Base-by-base conservation (phyloP, 1,284 basidiomycete genomes). In the Cronartium quercuum region DNA sequence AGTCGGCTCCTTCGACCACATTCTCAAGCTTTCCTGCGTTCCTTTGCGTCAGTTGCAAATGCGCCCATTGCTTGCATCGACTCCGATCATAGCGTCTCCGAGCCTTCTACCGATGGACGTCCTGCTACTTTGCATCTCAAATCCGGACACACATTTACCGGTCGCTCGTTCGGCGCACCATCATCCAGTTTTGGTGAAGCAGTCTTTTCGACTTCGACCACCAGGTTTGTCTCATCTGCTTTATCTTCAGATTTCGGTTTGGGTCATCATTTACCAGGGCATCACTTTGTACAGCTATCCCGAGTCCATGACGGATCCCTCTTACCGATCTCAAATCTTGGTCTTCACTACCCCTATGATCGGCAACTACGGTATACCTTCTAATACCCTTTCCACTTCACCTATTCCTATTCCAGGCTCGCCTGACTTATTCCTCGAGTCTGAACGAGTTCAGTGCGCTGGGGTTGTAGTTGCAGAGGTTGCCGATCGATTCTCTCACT, bases 261-360 rank as follows among this genome's bases (percentile, higher is more conserved):
- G 15, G 24, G 29, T 70, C 29, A 24, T 29, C 64, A 70, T 74
- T 24, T 47, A 47, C n/a, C 47, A 73, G 18, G 18, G 63, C 38
- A 21, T 13, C 37, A 3, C n/a, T 41, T 10, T 66, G 55, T 44
- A 4, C 41, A 64, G 47, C 34, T 66, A 99, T 83, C 98, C 94
- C 71, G 96, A 99, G 84, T 97, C 94, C 15, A 96, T 99, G 92
- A 99, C 95, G 62, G 95, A 99, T 82, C 95, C 95, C 6, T 98
- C 96, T 9, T 98, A 99, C 84, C 91, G 92, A 44, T 91, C 93
- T 69, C 96, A 99, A 84, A 93, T 98, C 79, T 87, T 99, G 77
- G 94, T 98, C 76, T 99, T 99, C 84, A 98, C 95, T 37, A 91
- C 94, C 4, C 95, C 96, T 34, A 88, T 99, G 83, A 97, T 98